Base-by-base conservation (phyloP, 768 basidiomycete genomes). In the Pleurotus cornucopiae region DNA sequence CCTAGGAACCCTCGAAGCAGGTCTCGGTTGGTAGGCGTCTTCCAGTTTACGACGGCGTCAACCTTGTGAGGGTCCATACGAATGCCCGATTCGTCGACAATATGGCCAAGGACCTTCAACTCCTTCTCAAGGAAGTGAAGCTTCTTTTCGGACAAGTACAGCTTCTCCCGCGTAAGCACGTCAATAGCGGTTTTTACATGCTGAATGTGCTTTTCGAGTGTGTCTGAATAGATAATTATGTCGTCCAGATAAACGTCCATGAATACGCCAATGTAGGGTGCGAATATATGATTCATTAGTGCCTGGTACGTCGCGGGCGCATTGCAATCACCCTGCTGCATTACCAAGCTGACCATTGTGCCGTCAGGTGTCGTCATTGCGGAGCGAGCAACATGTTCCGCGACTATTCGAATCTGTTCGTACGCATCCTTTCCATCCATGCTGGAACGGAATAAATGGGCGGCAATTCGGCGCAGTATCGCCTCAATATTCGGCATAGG, bases 361-460 rank as follows among this genome's bases (percentile, higher is more conserved):
- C 74, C 73, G 54, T 68, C 66, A 4, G 68, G 68, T 0, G 70
- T 75, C 0, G 63, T 60, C 46, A 75, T 68, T 1, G 69, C 55
- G 0, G 71, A 69, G 2, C 57, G 18, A 0, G 57, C 11, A n/a
- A 71, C 64, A 55, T 71, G 62, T 18, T 67, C 63, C 20, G 66
- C 63, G 0, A 61, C 53, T 3, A 74, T 66, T 0, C 65, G 23
- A 0, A 73, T 71, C 48, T 80, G 77, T 56, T 80, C 73, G 62
- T 75, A 80, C 0, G 76, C 73, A 52, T 71, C 66, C 30, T 70
- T 67, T 14, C 69, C 58, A 57, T 80, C 75, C 4, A 26, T 26
- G 6, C 26, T 26, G 5, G 26, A 26, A 26, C 26, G 26, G 26
- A 26, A 26, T 26, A 26, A 26, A 26, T 26, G 26, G 4, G 26